These are phyloP conservation scores for Fremontodendron californicum DNA, from an alignment of 345 rosid genomes.

Conservation along the genomic window DNA sequence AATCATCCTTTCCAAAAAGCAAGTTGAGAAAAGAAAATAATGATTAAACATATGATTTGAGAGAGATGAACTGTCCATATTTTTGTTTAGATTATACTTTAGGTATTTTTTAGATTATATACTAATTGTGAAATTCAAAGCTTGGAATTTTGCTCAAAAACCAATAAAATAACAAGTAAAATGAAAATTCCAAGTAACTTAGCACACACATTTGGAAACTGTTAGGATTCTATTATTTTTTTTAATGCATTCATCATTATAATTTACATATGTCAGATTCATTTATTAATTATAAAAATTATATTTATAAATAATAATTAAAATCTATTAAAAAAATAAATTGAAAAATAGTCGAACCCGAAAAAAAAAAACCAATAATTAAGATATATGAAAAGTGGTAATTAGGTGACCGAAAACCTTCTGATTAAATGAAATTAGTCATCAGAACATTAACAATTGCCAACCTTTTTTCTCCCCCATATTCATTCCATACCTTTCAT, in stretches of 20 bases:
- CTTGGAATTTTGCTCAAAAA: too few relatives aligned
- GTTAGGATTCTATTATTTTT: too few relatives aligned
- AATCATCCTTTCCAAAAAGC: background rate
- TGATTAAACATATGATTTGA: slow-evolving; percentile 18
- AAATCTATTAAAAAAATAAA: too few relatives aligned
- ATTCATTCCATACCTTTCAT: background rate
- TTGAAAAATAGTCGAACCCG: too few relatives aligned
- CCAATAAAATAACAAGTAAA: background rate
- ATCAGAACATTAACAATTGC: background rate
- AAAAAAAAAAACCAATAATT: too few relatives aligned
- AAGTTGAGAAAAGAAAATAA: background rate
- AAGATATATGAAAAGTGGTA: too few relatives aligned
- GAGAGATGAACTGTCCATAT: background rate
- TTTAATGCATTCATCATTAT: too few relatives aligned
- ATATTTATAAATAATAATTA: too few relatives aligned
- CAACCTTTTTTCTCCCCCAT: background rate
- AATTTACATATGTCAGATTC: too few relatives aligned
- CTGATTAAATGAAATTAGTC: background rate
- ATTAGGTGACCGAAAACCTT: background rate
- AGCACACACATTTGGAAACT: slow-evolving; percentile 3
- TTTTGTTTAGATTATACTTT: background rate
- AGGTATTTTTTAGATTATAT: too few relatives aligned
- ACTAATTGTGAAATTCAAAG: too few relatives aligned
- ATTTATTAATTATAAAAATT: too few relatives aligned
- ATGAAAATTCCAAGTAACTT: background rate